Percentiles rank a stretch among this genome's conserved stretches.
Conservation (phyloP, 495 filamentous ascomycete species). For the Neurospora sp. region DNA sequence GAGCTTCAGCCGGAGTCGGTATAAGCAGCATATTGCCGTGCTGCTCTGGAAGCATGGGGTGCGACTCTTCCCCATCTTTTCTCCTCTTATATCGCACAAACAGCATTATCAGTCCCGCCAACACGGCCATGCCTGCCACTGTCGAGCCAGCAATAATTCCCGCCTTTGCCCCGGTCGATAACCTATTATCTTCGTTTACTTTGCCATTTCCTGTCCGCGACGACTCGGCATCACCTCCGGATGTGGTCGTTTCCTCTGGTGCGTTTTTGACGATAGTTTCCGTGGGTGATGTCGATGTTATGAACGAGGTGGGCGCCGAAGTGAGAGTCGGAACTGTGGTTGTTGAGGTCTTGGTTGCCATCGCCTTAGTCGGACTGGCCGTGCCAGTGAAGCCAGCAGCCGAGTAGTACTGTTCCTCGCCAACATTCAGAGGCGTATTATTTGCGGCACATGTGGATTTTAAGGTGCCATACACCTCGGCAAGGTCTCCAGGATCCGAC, state of each 20-base stretch:
- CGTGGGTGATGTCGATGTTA: background rate
- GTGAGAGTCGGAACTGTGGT: background rate
- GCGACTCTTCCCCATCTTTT: constrained; percentile 18
- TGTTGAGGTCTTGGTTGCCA: background rate
- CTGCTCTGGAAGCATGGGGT: constrained; percentile 23
- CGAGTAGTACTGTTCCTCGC: constrained; percentile 22
- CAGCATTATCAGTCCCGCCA: constrained; percentile 11
- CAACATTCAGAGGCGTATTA: constrained; percentile 18
- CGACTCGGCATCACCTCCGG: background rate
- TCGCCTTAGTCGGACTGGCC: constrained; percentile 1
- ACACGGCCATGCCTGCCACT: constrained; percentile 11
- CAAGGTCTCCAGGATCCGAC: constrained; percentile 18
- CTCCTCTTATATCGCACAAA: constrained; percentile 15
- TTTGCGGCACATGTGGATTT: constrained; percentile 17
- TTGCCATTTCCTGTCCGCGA: background rate
- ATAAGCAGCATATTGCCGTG: constrained; percentile 6
- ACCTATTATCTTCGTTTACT: background rate
- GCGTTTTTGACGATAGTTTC: background rate
- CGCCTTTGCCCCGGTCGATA: constrained; percentile 13
- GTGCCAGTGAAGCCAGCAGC: constrained; percentile 16
- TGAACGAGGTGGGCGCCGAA: background rate
- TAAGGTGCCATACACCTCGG: constrained; percentile 27
- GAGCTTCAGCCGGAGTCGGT: constrained; percentile 3
- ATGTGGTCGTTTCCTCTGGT: background rate
- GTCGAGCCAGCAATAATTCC: constrained; percentile 18